These are phyloP conservation scores for Persicaria tinctoria DNA, from an alignment of 148 eudicot species.

Conservation along the genomic window DNA sequence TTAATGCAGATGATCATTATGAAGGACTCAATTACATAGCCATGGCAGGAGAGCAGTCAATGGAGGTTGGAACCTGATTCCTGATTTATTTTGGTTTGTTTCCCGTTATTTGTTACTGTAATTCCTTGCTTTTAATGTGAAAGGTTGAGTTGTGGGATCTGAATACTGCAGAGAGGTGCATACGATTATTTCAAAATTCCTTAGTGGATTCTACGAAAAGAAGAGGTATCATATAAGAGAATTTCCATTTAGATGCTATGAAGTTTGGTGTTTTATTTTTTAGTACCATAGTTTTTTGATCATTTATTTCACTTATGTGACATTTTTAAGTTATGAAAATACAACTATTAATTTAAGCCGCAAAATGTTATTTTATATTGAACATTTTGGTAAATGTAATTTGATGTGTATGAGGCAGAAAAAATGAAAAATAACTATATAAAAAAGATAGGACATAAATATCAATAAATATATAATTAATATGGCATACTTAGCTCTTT, in stretches of 20 bases:
- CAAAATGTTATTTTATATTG: too few species aligned
- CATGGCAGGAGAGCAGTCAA: conserved; percentile 66
- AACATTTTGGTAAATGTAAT: too few species aligned
- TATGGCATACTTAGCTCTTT: too few species aligned
- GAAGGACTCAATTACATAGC: conserved; percentile 57
- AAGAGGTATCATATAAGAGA: conserved; percentile 36
- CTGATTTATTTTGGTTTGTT: not conserved
- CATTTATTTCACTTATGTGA: not conserved
- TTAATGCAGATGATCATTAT: conserved; percentile 25
- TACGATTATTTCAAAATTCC: conserved; percentile 33
- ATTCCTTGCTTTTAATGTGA: conserved; percentile 17
- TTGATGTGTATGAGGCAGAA: too few species aligned
- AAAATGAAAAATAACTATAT: too few species aligned
- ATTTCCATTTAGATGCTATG: too few species aligned
- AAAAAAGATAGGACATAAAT: too few species aligned
- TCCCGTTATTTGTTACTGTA: conserved; percentile 15
- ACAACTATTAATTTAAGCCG: not conserved
- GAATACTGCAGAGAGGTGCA: conserved; percentile 54
- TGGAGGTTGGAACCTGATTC: conserved; percentile 40
- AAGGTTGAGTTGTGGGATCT: conserved; percentile 98
- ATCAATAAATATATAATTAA: too few species aligned
- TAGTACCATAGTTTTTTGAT: not conserved
- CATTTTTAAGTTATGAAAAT: conserved; percentile 9
- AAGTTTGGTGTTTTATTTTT: too few species aligned
- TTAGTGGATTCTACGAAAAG: conserved; percentile 30